Conservation (phyloP, 257 asterid species). For the Solanum arcanum region DNA sequence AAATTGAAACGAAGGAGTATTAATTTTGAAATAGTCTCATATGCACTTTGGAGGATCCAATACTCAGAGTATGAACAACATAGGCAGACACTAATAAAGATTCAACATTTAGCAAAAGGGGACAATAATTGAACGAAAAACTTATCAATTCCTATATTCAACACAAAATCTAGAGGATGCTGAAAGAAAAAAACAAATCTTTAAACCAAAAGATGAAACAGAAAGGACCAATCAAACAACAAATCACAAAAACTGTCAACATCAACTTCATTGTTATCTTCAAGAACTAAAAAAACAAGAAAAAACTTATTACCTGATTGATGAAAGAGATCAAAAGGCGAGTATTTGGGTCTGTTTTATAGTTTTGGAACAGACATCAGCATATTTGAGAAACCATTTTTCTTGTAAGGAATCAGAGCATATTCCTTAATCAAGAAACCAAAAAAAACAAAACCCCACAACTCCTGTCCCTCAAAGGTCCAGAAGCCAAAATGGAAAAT, state of each 20-base stretch:
- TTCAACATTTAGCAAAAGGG: background rate
- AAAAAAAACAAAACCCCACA: background rate
- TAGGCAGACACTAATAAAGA: background rate
- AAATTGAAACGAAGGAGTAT: background rate
- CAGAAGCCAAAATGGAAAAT: background rate
- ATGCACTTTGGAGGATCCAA: background rate
- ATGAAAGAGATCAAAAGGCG: background rate
- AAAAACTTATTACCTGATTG: constrained; percentile 9
- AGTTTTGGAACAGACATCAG: background rate
- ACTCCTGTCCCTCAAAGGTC: background rate
- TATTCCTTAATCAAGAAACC: background rate
- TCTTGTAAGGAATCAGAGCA: constrained; percentile 5
- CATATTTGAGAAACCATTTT: background rate
- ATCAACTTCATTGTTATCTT: background rate
- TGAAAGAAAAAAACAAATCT: background rate
- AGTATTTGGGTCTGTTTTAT: constrained; percentile 4
- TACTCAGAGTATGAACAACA: background rate
- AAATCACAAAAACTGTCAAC: background rate
- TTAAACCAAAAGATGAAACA: background rate
- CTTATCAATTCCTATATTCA: background rate
- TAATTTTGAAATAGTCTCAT: background rate
- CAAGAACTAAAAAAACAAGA: background rate
- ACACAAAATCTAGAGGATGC: background rate
- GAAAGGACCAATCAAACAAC: background rate
- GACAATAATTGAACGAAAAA: background rate